These are phyloP conservation scores for Carex pumila DNA, from an alignment of 176 grass and related monocot genomes.

Conservation along the genomic window DNA sequence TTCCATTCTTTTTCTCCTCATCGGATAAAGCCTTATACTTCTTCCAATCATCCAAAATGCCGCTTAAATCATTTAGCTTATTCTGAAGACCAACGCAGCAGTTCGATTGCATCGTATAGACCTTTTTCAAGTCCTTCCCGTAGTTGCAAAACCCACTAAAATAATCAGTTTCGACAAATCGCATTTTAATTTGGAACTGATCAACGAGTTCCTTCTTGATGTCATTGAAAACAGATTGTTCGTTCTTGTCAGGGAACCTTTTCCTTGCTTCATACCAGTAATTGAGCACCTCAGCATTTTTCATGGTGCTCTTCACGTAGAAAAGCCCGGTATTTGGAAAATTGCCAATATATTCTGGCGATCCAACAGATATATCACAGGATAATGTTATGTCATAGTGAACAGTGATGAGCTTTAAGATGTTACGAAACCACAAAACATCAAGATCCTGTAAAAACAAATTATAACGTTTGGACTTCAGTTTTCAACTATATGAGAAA, in stretches of 20 bases:
- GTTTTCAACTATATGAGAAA: neutral
- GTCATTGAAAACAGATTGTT: conserved; percentile 35
- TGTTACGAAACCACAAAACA: conserved; percentile 43
- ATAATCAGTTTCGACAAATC: conserved; percentile 39
- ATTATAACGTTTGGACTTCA: neutral
- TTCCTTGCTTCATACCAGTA: conserved; percentile 26
- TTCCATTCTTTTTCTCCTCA: neutral
- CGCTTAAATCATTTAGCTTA: conserved; percentile 21
- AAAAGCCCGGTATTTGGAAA: conserved; percentile 41
- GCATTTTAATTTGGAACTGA: conserved; percentile 1
- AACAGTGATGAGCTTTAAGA: conserved; percentile 21
- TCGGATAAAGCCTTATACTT: neutral
- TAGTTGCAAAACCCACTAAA: conserved; percentile 34
- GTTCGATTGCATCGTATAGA: conserved; percentile 30
- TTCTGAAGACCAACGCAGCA: conserved; percentile 13
- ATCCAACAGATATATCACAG: conserved; percentile 13
- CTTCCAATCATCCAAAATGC: conserved; percentile 26
- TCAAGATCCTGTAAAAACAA: conserved; percentile 36
- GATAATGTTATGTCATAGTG: conserved; percentile 31
- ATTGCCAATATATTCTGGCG: conserved; percentile 28
- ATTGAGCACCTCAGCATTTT: conserved; percentile 21
- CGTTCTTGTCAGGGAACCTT: conserved; percentile 9
- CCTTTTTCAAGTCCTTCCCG: conserved; percentile 31
- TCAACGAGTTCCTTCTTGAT: conserved; percentile 22
- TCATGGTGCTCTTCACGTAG: conserved; percentile 20